Conservation (phyloP, 2,329 filamentous ascomycete species). For the Neonectria magnoliae region DNA sequence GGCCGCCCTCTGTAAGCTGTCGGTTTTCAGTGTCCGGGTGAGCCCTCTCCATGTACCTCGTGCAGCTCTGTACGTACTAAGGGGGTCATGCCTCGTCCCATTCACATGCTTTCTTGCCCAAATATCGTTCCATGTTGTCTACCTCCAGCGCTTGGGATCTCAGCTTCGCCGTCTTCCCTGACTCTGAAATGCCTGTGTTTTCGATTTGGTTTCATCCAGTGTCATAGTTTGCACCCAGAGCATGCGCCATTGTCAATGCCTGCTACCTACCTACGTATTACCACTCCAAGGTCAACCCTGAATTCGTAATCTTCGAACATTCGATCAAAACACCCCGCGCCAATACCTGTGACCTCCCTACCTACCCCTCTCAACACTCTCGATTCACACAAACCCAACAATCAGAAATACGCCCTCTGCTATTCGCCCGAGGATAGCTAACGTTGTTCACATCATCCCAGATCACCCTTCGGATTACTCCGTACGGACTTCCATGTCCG, state of each 20-base stretch:
- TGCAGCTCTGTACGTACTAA: neutral
- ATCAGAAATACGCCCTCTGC: constrained; percentile 3
- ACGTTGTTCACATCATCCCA: constrained; percentile 11
- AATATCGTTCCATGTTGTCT: constrained; percentile 16
- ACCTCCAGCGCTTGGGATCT: neutral
- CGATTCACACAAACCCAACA: neutral
- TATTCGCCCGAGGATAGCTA: constrained; percentile 1
- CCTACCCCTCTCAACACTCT: constrained; percentile 6
- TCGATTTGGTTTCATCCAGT: neutral
- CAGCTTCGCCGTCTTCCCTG: constrained; percentile 6
- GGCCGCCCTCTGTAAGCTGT: constrained; percentile 8
- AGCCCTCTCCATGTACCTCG: neutral
- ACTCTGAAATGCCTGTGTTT: neutral
- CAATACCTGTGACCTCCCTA: neutral
- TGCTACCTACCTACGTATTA: neutral
- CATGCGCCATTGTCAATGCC: neutral
- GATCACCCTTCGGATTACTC: constrained; percentile 20
- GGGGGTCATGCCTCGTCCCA: constrained; percentile 11
- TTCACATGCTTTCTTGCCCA: constrained; percentile 22
- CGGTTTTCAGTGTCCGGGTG: constrained; percentile 25
- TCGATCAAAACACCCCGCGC: neutral
- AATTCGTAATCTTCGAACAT: neutral
- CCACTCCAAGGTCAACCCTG: neutral
- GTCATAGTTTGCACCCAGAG: neutral
- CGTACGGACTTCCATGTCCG: constrained; percentile 42